Base-by-base conservation (phyloP, 2,329 filamentous ascomycete genomes). In the Penicillium sp. region DNA sequence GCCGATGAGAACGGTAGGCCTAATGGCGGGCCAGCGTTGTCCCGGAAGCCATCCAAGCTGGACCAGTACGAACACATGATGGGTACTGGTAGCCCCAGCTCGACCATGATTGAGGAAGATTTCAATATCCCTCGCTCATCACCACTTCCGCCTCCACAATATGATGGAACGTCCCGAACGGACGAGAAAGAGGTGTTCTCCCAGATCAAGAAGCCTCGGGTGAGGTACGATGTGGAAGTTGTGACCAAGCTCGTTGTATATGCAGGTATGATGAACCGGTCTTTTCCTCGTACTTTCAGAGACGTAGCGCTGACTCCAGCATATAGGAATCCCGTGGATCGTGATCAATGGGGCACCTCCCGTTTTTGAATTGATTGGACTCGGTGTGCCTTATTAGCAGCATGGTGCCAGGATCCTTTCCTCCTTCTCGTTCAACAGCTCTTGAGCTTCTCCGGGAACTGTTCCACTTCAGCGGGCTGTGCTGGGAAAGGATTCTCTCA, bases 191-290 rank as follows among this genome's bases (percentile, higher is more conserved):
- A 96, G 73, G 88, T 98, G 75, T 97, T 98, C 75, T 89, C 88
- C 47, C 87, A 84, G 72, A 82, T 98, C 57, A 88, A 92, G 63
- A 91, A 90, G 77, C 92, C 95, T 51, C 87, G 95, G 66, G 93
- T 97, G 60, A 84, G 93, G 68, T 99, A 98, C 72, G 95, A 99
- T 77, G 94, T 98, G n/a, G 95, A 99, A 76, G 94, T 99, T 41
- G 90, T 99, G 39, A 98, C 95, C 5, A 98, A 97, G 78, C 78
- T 99, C 61, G 90, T 99, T 69, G 92, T 99, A 25, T 99, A 99
- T 79, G 85, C 90, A 60, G 95, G 94, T 92, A 79, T 76, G 49
- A 52, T 6, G n/a, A 50, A 25, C 10, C 87, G 51, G 5, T 10
- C n/a, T 51, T 17, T 57, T 14, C 17, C 51, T 28, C 38, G 42